Evolutionary conservation across 176 grass and related monocot species (phyloP).

Genomic region (Eremochloa ophiuroides): DNA sequence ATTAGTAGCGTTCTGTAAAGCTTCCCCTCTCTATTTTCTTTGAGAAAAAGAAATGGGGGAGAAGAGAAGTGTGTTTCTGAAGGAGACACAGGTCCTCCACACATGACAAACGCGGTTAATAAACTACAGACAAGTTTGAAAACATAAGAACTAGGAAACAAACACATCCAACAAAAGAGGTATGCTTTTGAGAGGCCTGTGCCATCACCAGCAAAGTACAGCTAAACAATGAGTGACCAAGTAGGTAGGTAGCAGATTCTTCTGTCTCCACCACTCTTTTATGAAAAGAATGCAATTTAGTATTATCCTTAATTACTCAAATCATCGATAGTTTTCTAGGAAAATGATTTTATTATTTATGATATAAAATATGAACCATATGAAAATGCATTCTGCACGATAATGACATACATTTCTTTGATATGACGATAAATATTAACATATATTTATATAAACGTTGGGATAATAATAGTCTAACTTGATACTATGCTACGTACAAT

Average conservation of each 20-base stretch:
- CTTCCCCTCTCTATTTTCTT: not conserved
- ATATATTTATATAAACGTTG: too few relatives aligned
- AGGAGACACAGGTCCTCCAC: slow-evolving; percentile 10
- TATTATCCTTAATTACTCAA: too few relatives aligned
- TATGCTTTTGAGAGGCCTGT: slow-evolving; percentile 42
- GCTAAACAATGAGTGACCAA: slow-evolving; percentile 8
- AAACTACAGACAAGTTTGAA: slow-evolving; percentile 23
- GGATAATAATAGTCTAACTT: too few relatives aligned
- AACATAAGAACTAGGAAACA: slow-evolving; percentile 24
- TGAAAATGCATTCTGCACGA: too few relatives aligned
- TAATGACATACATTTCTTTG: too few relatives aligned
- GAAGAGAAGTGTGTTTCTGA: not conserved
- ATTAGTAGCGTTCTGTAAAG: not conserved
- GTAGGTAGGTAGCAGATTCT: not conserved
- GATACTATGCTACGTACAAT: too few relatives aligned
- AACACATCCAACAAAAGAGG: slow-evolving; percentile 35
- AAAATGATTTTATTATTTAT: too few relatives aligned
- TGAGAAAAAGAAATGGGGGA: not conserved
- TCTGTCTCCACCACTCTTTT: too few relatives aligned
- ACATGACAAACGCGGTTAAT: not conserved
- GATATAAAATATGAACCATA: too few relatives aligned
- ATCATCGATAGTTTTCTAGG: too few relatives aligned
- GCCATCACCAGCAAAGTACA: slow-evolving; percentile 32
- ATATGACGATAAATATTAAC: too few relatives aligned
- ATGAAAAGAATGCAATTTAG: too few relatives aligned